Evolutionary conservation across 345 rosid species (phyloP), one percentile per base, ranked within the genome.

Genomic region (Moricandia moricandioides): DNA sequence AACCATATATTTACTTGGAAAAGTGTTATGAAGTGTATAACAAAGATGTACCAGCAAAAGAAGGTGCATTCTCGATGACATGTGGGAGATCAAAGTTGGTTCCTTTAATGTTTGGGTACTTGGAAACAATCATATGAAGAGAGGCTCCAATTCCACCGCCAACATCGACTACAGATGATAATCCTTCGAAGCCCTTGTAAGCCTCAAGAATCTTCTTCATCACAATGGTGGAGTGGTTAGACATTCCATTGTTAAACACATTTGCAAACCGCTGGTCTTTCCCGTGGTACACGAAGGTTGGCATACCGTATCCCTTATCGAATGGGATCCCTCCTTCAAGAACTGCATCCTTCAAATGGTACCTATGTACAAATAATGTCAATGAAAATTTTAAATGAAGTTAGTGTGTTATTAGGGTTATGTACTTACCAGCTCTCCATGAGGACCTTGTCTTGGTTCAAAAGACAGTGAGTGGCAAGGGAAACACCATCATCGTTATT

Each of bases 81-180:
- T 85, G 74, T 3, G 70, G 56, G 45, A 85, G 71, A 61, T 86
- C 88, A 74, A 78, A 86, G 72, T 88, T 84, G 13, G 79, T 84
- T 7, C 82, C 88, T 33, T 72, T 77, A 7, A 85, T 79, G 2
- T 73, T 73, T n/a, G 88, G 89, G 57, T 54, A 54, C 13, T 82
- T 82, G n/a, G 88, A 82, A 31, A 84, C 65, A 39, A 87, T 85
- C 69, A 82, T 75, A 33, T 39, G 66, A 4, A 88, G 75, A 9
- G 84, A 78, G 9, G 85, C 78, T 18, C 93, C 91, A 27, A 67
- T 82, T 14, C 89, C 87, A 0, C 96, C 91, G 9, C 91, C 93
- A n/a, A 88, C 90, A 67, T 90, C 91, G 0, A 87, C 93, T 2
- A 88, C 21, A 2, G 78, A 67, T 0, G 27, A 30, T 13, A 90